Percentiles rank a stretch among this genome's conserved stretches.
These are phyloP conservation scores for Colletotrichum truncatum DNA, from an alignment of 2,329 filamentous ascomycete species.

Conservation along the genomic window DNA sequence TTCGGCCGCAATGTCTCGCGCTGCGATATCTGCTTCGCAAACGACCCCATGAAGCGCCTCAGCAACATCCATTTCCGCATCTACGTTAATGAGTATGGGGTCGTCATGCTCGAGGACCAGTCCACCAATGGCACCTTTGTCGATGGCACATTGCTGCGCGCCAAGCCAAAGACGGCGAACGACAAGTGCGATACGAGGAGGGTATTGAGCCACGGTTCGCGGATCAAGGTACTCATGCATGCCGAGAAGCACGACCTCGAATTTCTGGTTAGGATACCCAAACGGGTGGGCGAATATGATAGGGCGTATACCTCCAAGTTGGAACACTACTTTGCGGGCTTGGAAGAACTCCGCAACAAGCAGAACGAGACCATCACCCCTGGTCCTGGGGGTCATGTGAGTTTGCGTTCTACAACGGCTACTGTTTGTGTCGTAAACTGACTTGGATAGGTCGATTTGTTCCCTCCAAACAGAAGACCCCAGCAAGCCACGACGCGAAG, in stretches of 20 bases:
- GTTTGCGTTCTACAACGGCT: constrained; percentile 28
- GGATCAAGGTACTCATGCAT: constrained; percentile 74
- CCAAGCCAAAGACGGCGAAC: constrained; percentile 45
- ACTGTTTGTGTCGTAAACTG: neutral
- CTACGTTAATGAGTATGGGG: constrained; percentile 84
- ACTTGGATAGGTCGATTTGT: constrained; percentile 38
- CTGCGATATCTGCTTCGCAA: constrained; percentile 77
- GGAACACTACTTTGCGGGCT: constrained; percentile 66
- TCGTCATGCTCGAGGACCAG: constrained; percentile 90
- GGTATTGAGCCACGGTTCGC: constrained; percentile 77
- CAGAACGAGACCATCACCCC: constrained; percentile 56
- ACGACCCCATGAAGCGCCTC: constrained; percentile 76
- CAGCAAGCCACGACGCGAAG: constrained; percentile 23
- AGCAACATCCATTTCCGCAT: constrained; percentile 98
- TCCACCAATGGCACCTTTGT: constrained; percentile 97
- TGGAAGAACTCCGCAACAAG: constrained; percentile 41
- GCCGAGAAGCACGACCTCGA: constrained; percentile 67
- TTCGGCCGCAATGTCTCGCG: constrained; percentile 81
- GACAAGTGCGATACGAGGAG: constrained; percentile 54
- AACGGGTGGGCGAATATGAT: constrained; percentile 72
- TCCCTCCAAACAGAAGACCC: constrained; percentile 32
- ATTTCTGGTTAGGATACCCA: constrained; percentile 88
- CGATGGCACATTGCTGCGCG: constrained; percentile 73
- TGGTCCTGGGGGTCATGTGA: constrained; percentile 57
- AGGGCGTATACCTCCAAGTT: constrained; percentile 76